phyloP scores from a whole-genome alignment of 2,329 filamentous ascomycete genomes.

The Microsporum canis region DNA sequence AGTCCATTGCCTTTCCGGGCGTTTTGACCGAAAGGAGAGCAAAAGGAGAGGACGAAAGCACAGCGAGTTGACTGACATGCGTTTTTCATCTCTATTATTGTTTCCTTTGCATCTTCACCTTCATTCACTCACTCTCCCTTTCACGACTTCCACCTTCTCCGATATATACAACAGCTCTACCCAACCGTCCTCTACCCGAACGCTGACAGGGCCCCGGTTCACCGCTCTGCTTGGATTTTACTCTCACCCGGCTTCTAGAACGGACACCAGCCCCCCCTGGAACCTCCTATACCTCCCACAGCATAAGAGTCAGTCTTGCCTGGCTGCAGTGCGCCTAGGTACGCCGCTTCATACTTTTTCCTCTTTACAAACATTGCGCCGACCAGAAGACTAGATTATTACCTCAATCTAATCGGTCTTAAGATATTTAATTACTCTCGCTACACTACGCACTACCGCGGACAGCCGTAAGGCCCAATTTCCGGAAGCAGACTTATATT shows the following conservation, averaged over 20 bases:
- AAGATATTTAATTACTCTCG: not conserved
- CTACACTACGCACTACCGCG: not conserved
- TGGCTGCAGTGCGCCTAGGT: conserved; percentile 2
- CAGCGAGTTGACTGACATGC: not conserved
- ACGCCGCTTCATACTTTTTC: not conserved
- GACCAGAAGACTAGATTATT: not conserved
- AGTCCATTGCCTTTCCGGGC: not conserved
- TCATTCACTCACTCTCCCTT: not conserved
- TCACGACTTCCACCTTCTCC: not conserved
- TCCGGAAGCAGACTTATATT: not conserved
- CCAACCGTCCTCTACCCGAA: not conserved
- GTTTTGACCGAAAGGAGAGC: not conserved
- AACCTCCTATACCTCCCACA: not conserved
- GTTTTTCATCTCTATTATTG: not conserved
- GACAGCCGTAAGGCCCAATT: not conserved
- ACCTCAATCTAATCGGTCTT: not conserved
- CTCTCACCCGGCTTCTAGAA: conserved; percentile 2
- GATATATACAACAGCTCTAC: not conserved
- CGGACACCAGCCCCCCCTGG: not conserved
- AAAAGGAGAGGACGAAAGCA: not conserved
- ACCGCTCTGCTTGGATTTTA: not conserved
- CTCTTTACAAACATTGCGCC: not conserved
- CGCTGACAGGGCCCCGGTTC: not conserved
- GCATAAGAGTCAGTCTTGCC: conserved; percentile 1
- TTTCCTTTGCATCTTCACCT: not conserved